These are phyloP conservation scores for Rhizopus delemar DNA, from an alignment of 371 early-diverging fungal species.

Conservation along the genomic window DNA sequence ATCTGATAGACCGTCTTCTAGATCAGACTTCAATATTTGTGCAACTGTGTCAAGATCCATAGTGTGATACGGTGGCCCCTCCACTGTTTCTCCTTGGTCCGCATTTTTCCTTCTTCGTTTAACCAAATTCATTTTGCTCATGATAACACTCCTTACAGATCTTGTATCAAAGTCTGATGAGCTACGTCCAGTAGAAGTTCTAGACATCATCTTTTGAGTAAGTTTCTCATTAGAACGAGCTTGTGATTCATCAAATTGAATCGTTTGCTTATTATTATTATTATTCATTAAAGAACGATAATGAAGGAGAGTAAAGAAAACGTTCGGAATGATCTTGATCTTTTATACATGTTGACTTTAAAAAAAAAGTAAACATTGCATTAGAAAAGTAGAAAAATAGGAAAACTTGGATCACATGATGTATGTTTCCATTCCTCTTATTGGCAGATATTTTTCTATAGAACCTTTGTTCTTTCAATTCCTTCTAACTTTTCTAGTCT, in stretches of 20 bases:
- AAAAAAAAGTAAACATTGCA: not conserved
- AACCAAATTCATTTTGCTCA: conserved; percentile 39
- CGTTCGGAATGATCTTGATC: not conserved
- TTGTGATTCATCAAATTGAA: conserved; percentile 28
- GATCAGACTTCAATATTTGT: conserved; percentile 57
- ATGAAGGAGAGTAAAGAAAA: not conserved
- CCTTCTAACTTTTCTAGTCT: conserved; percentile 2
- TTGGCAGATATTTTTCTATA: not conserved
- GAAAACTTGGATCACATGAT: not conserved
- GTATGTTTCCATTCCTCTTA: not conserved
- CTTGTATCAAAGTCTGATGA: conserved; percentile 39
- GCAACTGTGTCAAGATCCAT: conserved; percentile 60
- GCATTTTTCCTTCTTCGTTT: conserved; percentile 29
- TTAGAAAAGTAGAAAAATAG: not conserved
- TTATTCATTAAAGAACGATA: conserved; percentile 6
- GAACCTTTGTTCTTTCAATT: not conserved
- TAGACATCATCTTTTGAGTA: conserved; percentile 33
- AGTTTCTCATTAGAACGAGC: conserved; percentile 32
- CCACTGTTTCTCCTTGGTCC: conserved; percentile 27
- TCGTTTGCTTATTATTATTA: conserved; percentile 7
- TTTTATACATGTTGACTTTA: no score
- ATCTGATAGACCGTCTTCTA: conserved; percentile 62
- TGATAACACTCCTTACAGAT: conserved; percentile 39
- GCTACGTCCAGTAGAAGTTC: conserved; percentile 31
- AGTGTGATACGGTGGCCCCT: conserved; percentile 56